phyloP scores from a whole-genome alignment of 768 basidiomycete species.

The Kwoniella bestiolae region DNA sequence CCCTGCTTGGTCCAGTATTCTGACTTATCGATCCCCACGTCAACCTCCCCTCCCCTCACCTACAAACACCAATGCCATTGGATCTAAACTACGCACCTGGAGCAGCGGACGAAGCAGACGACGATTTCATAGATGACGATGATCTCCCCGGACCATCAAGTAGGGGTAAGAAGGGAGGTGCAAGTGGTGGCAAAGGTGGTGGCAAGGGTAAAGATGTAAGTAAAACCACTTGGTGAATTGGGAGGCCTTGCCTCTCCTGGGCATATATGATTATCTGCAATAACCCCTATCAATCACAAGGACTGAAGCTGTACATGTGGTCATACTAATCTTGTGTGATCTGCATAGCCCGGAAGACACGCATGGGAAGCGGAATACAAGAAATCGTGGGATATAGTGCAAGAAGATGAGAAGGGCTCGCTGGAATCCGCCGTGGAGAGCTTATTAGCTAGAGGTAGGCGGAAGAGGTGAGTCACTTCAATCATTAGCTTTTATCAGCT shows the following conservation, averaged over 20 bases:
- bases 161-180: slow-evolving; percentile 15
- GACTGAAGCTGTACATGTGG: too few species aligned
- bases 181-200: slow-evolving; percentile 13
- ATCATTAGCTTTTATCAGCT: background rate
- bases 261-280: background rate
- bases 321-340: slow-evolving; percentile 1
- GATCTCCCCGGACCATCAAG: slow-evolving; percentile 40
- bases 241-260: background rate
- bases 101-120: slow-evolving; percentile 32
- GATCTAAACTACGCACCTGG: slow-evolving; percentile 32
- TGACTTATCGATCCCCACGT: background rate
- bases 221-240: too few species aligned
- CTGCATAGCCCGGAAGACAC: slow-evolving; percentile 60
- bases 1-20: too few species aligned
- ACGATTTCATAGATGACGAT: slow-evolving; percentile 36
- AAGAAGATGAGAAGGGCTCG: slow-evolving; percentile 92
- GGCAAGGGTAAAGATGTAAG: slow-evolving; percentile 36
- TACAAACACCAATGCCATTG: slow-evolving; percentile 18
- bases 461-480: slow-evolving; percentile 68
- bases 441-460: slow-evolving; percentile 79
- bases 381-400: slow-evolving; percentile 94
- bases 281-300: background rate
- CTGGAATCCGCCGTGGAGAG: slow-evolving; percentile 87
- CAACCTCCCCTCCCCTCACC: background rate
- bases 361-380: slow-evolving; percentile 96